phyloP scores from a whole-genome alignment of 2,329 filamentous ascomycete genomes.

The Colletotrichum sp. region DNA sequence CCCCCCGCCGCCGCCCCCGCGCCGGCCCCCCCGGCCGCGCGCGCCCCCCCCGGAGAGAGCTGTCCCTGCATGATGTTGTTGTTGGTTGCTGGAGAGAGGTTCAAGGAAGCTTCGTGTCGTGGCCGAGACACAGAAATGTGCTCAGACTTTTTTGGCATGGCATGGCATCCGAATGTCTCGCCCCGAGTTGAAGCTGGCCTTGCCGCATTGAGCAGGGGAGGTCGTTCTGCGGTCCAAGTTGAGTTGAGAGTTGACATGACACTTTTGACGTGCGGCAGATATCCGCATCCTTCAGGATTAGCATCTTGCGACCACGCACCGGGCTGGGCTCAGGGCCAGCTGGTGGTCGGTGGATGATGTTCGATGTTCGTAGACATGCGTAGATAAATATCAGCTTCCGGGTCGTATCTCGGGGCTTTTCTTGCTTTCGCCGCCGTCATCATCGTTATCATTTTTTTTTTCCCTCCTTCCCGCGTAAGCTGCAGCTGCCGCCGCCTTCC shows the following conservation, averaged over 20 bases:
- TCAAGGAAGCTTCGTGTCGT: not conserved
- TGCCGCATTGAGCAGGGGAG: not conserved
- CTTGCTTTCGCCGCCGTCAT: not conserved
- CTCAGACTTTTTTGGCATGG: not conserved
- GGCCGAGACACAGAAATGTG: not conserved
- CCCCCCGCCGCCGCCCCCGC: no score
- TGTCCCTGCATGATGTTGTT: not conserved
- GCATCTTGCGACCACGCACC: not conserved
- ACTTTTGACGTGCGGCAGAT: not conserved
- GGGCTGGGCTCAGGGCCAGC: not conserved
- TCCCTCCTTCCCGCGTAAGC: not conserved
- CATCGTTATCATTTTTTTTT: conserved; percentile 10
- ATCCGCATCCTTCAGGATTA: not conserved
- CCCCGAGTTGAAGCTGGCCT: not conserved
- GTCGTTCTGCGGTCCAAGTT: not conserved
- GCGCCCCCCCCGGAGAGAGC: not conserved
- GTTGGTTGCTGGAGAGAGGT: not conserved
- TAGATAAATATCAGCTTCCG: not conserved
- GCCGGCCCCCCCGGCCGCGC: no score
- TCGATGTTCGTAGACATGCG: not conserved
- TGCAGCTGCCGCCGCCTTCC: not conserved
- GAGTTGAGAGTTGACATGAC: not conserved
- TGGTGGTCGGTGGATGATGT: not conserved
- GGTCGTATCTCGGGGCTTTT: not conserved
- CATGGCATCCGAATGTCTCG: not conserved